Evolutionary conservation across 129 eudicot genomes (phyloP), one percentile per base, ranked within the genome.

Genomic region (Logfia minima): DNA sequence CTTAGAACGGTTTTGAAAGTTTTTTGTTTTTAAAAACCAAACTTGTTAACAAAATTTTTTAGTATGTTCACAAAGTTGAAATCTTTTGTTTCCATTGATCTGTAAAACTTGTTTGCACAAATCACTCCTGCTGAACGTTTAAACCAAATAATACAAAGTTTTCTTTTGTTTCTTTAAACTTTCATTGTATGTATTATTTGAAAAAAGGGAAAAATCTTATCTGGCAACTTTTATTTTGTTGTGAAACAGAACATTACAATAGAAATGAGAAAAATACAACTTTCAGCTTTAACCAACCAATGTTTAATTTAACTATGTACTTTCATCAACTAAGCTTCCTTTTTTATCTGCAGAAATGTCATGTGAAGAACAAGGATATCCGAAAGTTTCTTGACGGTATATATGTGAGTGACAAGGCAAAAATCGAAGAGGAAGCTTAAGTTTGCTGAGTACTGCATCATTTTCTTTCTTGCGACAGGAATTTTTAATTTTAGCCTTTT

Each of bases 351-450:
- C 63, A 58, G 63, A 58, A 58, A 58, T 58, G 63, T 58, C 63
- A 58, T 9, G 63, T 58, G 28, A 58, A 58, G 63, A 85, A 85
- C 80, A 85, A 85, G 66, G 86, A 85, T 85, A 85, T 85, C 68
- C 65, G 89, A 6, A 85, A 85, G 86, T 85, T 85, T 68, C 86
- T 85, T 71, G 89, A 85, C 32, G 89, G 86, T 79, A 85, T 85
- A 6, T 58, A 58, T 22, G 63, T 58, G 63, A 58, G 63, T 58
- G 63, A 58, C 63, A 58, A 58, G 63, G 63, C 63, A 13, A 58
- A 58, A 58, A 58, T 58, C 21, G 63, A 58, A 58, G 63, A 58
- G 63, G 63, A 58, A 58, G 63, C 63, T n/a, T 58, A 58, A 58
- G 26, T 19, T 9, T 58, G 28, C 63, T 8, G 8, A 58, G 28